Evolutionary conservation across 148 eudicot species (phyloP).

Genomic region (Nyssa sinensis): DNA sequence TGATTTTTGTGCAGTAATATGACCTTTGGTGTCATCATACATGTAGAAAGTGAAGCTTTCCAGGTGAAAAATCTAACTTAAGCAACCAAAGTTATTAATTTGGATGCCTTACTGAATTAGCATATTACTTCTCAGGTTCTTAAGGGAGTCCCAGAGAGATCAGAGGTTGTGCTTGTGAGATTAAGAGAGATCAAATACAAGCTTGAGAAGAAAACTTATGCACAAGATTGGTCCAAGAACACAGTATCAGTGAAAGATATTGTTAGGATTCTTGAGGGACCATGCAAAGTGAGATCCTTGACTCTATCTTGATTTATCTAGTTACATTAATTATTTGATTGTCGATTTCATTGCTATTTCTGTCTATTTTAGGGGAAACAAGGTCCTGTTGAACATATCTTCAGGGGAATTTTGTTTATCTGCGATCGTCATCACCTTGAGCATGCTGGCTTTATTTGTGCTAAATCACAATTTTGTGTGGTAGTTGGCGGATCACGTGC

Average conservation of each 20-base stretch:
- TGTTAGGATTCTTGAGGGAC: conserved; percentile 75
- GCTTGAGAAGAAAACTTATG: conserved; percentile 58
- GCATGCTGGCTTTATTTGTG: conserved; percentile 98
- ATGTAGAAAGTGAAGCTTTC: conserved; percentile 97
- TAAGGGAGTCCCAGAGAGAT: conserved; percentile 88
- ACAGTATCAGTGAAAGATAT: conserved; percentile 82
- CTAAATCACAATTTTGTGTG: conserved; percentile 73
- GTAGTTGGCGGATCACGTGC: conserved; percentile 85
- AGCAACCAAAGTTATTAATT: conserved; percentile 3
- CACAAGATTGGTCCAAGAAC: conserved; percentile 77
- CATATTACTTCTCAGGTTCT: conserved; percentile 54
- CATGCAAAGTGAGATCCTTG: conserved; percentile 56
- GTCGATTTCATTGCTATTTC: not conserved
- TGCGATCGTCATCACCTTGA: conserved; percentile 95
- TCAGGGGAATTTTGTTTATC: conserved; percentile 69
- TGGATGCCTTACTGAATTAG: conserved; percentile 9
- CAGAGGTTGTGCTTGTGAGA: conserved; percentile 84
- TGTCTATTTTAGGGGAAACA: conserved; percentile 76
- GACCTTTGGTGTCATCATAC: conserved; percentile 93
- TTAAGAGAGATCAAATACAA: conserved; percentile 85
- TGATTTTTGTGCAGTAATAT: conserved; percentile 57
- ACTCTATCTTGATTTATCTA: conserved; percentile 6
- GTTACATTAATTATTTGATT: not conserved
- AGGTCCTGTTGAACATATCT: conserved; percentile 97
- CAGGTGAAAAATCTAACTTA: conserved; percentile 50